Evolutionary conservation across 2,329 filamentous ascomycete species (phyloP).

Genomic region (Monosporascus sp.): DNA sequence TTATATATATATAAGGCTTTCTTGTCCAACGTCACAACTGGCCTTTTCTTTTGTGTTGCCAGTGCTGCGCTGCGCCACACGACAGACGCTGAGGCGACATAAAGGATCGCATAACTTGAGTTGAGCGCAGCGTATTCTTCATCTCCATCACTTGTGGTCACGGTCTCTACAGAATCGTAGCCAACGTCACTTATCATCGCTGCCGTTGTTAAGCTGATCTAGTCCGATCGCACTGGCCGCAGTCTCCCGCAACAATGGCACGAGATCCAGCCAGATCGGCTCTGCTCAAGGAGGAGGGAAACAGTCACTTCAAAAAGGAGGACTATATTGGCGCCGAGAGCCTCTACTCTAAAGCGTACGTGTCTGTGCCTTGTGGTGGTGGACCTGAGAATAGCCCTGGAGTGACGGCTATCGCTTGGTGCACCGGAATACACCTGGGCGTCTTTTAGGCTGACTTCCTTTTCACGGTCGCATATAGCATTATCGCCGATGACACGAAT

Average conservation of each 20-base stretch:
- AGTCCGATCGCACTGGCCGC: slow-evolving; percentile 10
- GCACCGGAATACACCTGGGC: background rate
- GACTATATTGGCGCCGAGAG: slow-evolving; percentile 63
- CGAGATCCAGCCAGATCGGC: slow-evolving; percentile 27
- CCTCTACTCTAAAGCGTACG: slow-evolving; percentile 67
- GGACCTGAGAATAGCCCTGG: too few relatives aligned
- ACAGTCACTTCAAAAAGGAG: slow-evolving; percentile 57
- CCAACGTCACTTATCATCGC: background rate
- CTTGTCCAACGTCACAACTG: too few relatives aligned
- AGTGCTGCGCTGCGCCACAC: too few relatives aligned
- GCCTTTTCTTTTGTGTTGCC: too few relatives aligned
- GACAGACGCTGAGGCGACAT: too few relatives aligned
- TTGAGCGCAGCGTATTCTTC: too few relatives aligned
- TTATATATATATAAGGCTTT: too few relatives aligned
- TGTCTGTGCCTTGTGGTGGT: slow-evolving; percentile 4
- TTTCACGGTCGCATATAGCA: slow-evolving; percentile 40
- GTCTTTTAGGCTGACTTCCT: background rate
- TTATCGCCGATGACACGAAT: slow-evolving; percentile 73
- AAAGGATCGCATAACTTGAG: too few relatives aligned
- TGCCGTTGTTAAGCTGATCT: background rate
- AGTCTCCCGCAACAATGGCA: slow-evolving; percentile 10
- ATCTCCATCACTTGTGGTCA: too few relatives aligned
- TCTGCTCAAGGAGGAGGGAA: slow-evolving; percentile 53
- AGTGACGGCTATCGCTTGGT: too few relatives aligned
- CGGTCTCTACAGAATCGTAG: too few relatives aligned